These are phyloP conservation scores for Glomus cerebriforme DNA, from an alignment of 192 early-diverging fungal genomes.

Conservation along the genomic window DNA sequence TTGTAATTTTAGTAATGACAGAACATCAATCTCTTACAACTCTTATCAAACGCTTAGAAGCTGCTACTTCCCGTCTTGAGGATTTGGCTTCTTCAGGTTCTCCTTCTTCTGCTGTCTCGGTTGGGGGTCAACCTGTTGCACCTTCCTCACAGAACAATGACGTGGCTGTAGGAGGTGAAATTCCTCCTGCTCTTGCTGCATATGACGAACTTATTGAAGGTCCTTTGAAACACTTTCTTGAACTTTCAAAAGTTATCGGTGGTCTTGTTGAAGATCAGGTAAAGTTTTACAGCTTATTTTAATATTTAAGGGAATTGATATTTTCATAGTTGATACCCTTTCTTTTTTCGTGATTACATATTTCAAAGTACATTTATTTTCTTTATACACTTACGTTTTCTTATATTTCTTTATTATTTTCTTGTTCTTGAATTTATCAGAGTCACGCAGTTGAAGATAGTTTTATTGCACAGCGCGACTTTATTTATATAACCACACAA, in stretches of 20 bases:
- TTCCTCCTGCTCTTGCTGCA: conserved; percentile 53
- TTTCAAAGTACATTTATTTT: conserved; percentile 53
- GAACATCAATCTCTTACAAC: conserved; percentile 63
- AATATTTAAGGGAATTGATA: too few relatives aligned
- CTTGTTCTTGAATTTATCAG: conserved; percentile 38
- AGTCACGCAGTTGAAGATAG: conserved; percentile 58
- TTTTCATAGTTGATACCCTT: too few relatives aligned
- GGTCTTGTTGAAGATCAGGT: conserved; percentile 62
- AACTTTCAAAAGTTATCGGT: conserved; percentile 54
- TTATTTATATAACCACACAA: conserved; percentile 71
- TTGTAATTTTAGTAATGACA: conserved; percentile 35
- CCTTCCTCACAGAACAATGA: conserved; percentile 35
- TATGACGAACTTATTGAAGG: conserved; percentile 54
- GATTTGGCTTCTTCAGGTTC: conserved; percentile 67
- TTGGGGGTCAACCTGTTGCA: conserved; percentile 38
- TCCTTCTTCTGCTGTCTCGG: conserved; percentile 47
- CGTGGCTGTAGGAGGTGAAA: conserved; percentile 32
- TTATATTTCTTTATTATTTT: background rate
- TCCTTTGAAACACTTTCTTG: conserved; percentile 48
- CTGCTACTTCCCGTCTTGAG: conserved; percentile 88
- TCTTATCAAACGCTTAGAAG: conserved; percentile 90
- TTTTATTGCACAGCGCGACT: conserved; percentile 69
- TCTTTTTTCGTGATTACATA: too few relatives aligned
- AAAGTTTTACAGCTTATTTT: conserved; percentile 37
- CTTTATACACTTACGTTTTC: background rate